Evolutionary conservation across 768 basidiomycete species (phyloP).

Genomic region (Leccinum variicolor): DNA sequence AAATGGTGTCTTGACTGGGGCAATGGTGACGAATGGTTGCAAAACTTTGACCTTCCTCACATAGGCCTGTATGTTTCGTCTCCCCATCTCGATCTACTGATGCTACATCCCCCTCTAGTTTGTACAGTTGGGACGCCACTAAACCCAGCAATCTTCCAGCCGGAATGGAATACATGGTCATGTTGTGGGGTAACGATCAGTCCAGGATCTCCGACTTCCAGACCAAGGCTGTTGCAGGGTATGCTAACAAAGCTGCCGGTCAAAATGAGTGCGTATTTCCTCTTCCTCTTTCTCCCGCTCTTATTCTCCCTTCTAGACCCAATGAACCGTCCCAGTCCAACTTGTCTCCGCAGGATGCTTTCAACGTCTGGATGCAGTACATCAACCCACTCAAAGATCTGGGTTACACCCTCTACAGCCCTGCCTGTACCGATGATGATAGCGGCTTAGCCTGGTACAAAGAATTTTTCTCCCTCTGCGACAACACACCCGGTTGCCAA

Average conservation of each 20-base stretch:
- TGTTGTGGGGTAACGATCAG: constrained; percentile 59
- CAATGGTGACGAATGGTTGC: constrained; percentile 44
- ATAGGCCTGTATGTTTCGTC: constrained; percentile 38
- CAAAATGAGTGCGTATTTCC: constrained; percentile 66
- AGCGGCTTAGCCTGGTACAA: constrained; percentile 63
- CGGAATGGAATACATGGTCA: constrained; percentile 52
- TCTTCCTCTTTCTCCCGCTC: not conserved
- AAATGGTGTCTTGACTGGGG: constrained; percentile 71
- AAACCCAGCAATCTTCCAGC: constrained; percentile 32
- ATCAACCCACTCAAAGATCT: constrained; percentile 52
- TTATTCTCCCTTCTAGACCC: constrained; percentile 46
- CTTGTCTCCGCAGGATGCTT: constrained; percentile 49
- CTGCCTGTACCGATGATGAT: constrained; percentile 63
- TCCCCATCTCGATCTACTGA: not conserved
- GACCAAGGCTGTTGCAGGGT: constrained; percentile 42
- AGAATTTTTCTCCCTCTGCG: constrained; percentile 49
- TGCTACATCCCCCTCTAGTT: constrained; percentile 19
- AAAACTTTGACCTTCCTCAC: constrained; percentile 41
- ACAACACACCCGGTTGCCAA: constrained; percentile 34
- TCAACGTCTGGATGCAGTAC: constrained; percentile 55
- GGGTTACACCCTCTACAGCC: constrained; percentile 61
- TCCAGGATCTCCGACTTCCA: constrained; percentile 44
- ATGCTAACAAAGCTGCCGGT: constrained; percentile 51
- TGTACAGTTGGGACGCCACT: constrained; percentile 66
- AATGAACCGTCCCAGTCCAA: constrained; percentile 62